Evolutionary conservation across 2,329 filamentous ascomycete genomes (phyloP), one percentile per base, ranked within the genome.

Genomic region (Karstenula rhodostoma): DNA sequence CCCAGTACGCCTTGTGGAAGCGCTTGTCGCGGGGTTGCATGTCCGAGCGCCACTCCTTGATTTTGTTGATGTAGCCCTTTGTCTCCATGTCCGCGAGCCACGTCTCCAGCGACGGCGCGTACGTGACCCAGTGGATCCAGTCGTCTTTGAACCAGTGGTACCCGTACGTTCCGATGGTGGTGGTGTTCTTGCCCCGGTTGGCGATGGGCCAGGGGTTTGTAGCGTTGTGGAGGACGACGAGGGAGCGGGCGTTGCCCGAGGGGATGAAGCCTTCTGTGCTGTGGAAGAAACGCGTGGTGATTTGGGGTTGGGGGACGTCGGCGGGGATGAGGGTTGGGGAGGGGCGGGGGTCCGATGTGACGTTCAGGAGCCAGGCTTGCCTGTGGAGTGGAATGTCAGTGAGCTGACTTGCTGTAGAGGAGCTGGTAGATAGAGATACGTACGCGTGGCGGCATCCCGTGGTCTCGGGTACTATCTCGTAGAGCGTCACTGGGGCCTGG

Each of bases 1-100:
- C 52, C 72, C 72, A 75, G 49, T 75, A 76, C 8, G 72, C 70
- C 1, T 60, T 61, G 46, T 75, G 73, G 35, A 73, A 76, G 2
- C 72, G 64, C 43, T 54, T 64, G n/a, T 72, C 64, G 1, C 9
- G 53, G 2, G 71, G 59, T 3, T 54, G 65, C 58, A 64, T 64
- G 19, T 65, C 49, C 7, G 25, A 15, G 1, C 27, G 15, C 71
- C 73, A 75, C 7, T 46, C 61, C 1, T 58, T 12, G 32, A 66
- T 59, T 7, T 63, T 17, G 3, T 12, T 4, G 9, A 73, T 52
- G 12, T 35, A 13, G 8, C 60, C 61, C 0, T 40, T 22, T 0
- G 22, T 1, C 5, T 51, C 2, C 15, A 53, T 53, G 2, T 37
- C 13, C 0, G 29, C n/a, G 1, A 74, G 12, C 3, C 66, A 40